Evolutionary conservation across 1,284 basidiomycete species (phyloP).

Genomic region (Neotropicomus parvogracilis): DNA sequence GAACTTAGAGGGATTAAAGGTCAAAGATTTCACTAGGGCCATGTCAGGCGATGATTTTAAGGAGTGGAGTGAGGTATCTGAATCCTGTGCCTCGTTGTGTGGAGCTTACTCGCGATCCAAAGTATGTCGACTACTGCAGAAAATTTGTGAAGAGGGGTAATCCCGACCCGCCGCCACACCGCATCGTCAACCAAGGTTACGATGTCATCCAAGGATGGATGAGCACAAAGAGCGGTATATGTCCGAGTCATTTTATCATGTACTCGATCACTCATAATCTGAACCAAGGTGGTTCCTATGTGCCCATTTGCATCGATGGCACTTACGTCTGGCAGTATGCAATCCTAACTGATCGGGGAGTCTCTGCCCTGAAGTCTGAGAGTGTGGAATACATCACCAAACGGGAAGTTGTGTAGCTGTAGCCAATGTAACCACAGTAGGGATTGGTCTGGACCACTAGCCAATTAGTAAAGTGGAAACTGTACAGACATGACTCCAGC

Average conservation of each 20-base stretch:
- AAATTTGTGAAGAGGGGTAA: not conserved
- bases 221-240: not conserved
- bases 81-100: not conserved
- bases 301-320: not conserved
- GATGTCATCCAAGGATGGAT: not conserved
- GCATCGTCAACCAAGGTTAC: not conserved
- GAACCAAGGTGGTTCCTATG: not conserved
- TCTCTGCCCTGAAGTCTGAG: not conserved
- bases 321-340: not conserved
- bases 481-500: not conserved
- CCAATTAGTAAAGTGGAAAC: not conserved
- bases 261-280: not conserved
- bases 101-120: not conserved
- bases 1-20: not conserved
- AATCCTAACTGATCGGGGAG: not conserved
- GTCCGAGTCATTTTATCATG: not conserved
- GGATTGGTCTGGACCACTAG: too few relatives aligned
- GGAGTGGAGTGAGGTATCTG: not conserved
- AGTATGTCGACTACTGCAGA: not conserved
- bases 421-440: too few relatives aligned
- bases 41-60: not conserved
- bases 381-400: not conserved
- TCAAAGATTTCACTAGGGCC: not conserved
- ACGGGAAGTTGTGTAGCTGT: too few relatives aligned
- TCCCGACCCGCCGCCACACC: not conserved